These are phyloP conservation scores for Fusarium fujikuroi DNA, from an alignment of 2,329 filamentous ascomycete genomes.

Conservation along the genomic window DNA sequence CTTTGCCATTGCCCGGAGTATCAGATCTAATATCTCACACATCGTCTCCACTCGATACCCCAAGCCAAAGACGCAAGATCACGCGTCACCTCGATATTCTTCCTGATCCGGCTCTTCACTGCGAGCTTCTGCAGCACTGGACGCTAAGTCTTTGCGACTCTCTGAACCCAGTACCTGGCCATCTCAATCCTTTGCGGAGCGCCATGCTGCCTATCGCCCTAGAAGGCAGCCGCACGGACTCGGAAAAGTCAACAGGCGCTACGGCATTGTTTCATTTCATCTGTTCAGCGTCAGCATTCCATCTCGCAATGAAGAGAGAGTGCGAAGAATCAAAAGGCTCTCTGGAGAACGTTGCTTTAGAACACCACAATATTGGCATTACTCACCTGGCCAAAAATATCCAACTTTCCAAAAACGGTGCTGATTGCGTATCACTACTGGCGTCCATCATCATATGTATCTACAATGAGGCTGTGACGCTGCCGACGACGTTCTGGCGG, in stretches of 20 bases:
- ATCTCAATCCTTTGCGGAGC: conserved; percentile 36
- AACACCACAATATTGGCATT: conserved; percentile 42
- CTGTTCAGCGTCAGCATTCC: conserved; percentile 40
- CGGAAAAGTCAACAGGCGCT: conserved; percentile 33
- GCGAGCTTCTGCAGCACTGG: conserved; percentile 40
- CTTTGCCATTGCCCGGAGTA: background rate
- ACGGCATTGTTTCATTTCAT: conserved; percentile 41
- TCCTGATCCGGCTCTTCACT: conserved; percentile 34
- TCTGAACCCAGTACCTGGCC: conserved; percentile 35
- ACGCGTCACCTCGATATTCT: conserved; percentile 34
- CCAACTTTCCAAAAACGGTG: conserved; percentile 35
- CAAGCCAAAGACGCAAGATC: background rate
- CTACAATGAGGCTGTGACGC: conserved; percentile 40
- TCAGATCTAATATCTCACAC: background rate
- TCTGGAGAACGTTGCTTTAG: conserved; percentile 39
- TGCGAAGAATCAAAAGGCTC: conserved; percentile 16
- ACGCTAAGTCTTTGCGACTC: conserved; percentile 39
- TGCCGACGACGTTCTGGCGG: conserved; percentile 39
- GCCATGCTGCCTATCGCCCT: conserved; percentile 42
- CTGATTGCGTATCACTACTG: conserved; percentile 32
- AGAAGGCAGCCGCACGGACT: conserved; percentile 37
- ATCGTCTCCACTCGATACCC: background rate
- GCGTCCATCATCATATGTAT: conserved; percentile 41
- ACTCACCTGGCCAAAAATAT: conserved; percentile 42
- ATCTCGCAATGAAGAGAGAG: conserved; percentile 27